phyloP scores from a whole-genome alignment of 2,329 filamentous ascomycete genomes.

The Ascochyta fabae region DNA sequence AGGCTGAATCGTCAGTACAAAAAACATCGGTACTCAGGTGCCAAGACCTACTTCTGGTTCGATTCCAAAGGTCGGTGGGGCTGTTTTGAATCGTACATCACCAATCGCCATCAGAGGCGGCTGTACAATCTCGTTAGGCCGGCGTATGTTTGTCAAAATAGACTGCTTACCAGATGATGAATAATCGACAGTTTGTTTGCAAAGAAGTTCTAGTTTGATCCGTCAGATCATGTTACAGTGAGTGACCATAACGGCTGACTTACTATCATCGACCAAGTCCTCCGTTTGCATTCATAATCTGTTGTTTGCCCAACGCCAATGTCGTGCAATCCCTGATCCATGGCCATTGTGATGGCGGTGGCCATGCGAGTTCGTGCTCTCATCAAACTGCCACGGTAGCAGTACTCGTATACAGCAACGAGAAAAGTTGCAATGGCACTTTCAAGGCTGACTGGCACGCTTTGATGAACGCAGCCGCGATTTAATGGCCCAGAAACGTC shows the following conservation, averaged over 20 bases:
- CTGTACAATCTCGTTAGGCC: neutral
- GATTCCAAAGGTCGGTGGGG: neutral
- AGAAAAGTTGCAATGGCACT: slow-evolving; percentile 6
- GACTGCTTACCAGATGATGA: slow-evolving; percentile 9
- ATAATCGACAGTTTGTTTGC: slow-evolving; percentile 14
- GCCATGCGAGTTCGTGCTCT: slow-evolving; percentile 11
- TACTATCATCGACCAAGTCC: slow-evolving; percentile 11
- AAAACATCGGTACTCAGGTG: neutral
- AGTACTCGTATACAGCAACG: slow-evolving; percentile 10
- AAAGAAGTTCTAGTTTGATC: neutral
- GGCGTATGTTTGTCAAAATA: no score
- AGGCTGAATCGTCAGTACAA: neutral
- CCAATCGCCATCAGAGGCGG: neutral
- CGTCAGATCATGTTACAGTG: neutral
- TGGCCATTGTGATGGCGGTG: slow-evolving; percentile 12
- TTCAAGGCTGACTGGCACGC: slow-evolving; percentile 7
- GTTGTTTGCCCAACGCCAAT: neutral
- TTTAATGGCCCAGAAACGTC: neutral
- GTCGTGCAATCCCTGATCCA: slow-evolving; percentile 10
- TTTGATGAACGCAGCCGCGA: neutral
- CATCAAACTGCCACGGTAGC: slow-evolving; percentile 9
- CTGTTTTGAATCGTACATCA: neutral
- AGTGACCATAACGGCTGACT: neutral
- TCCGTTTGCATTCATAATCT: slow-evolving; percentile 2
- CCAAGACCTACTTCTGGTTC: neutral